Conservation (phyloP, 2,329 filamentous ascomycete genomes). For the Ambrosiella xylebori region DNA sequence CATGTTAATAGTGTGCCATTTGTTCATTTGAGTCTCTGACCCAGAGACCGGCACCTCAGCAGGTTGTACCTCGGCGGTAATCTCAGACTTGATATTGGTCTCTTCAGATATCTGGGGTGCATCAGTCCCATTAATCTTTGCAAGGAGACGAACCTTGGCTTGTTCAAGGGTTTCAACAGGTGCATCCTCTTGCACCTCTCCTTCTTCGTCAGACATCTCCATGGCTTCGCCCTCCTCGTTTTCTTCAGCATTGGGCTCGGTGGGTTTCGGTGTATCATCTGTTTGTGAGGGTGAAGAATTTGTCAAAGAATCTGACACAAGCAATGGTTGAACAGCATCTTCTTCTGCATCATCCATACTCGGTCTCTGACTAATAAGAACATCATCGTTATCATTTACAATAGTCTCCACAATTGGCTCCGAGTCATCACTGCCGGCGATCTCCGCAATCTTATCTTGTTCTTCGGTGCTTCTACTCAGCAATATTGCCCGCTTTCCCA, state of each 20-base stretch:
- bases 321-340: not conserved
- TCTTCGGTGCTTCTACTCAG: slow-evolving; percentile 38
- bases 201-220: slow-evolving; percentile 27
- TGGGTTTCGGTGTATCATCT: not conserved
- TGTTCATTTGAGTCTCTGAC: slow-evolving; percentile 27
- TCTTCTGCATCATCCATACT: not conserved
- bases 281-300: not conserved
- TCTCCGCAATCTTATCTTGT: slow-evolving; percentile 31
- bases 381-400: slow-evolving; percentile 19
- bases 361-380: not conserved
- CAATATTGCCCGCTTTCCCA: slow-evolving; percentile 59
- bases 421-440: slow-evolving; percentile 28
- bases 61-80: slow-evolving; percentile 11
- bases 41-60: slow-evolving; percentile 12
- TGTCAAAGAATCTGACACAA: not conserved
- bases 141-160: slow-evolving; percentile 32
- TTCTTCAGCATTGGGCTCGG: not conserved
- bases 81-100: slow-evolving; percentile 20
- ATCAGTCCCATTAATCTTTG: slow-evolving; percentile 22
- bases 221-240: slow-evolving; percentile 21
- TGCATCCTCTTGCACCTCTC: slow-evolving; percentile 18
- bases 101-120: not conserved
- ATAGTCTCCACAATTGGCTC: slow-evolving; percentile 12
- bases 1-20: slow-evolving; percentile 72
- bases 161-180: slow-evolving; percentile 28